Percentiles rank a stretch among this genome's conserved stretches.
phyloP scores from a whole-genome alignment of 805 yeast genomes.

The Candida pseudofarinosa region DNA sequence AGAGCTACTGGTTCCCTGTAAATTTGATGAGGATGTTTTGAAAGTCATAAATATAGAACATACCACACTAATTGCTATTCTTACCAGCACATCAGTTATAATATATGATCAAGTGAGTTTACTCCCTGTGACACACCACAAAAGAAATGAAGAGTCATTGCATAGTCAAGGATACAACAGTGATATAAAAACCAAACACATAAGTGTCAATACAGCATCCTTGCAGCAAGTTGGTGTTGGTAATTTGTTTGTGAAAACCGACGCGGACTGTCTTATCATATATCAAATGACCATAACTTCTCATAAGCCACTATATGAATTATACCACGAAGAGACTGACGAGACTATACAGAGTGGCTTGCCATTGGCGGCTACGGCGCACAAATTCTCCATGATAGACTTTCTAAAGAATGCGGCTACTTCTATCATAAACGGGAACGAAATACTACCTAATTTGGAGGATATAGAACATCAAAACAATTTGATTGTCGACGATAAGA shows the following conservation, averaged over 20 bases:
- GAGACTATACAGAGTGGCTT: constrained; percentile 30
- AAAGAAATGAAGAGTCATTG: constrained; percentile 41
- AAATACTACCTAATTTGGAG: constrained; percentile 20
- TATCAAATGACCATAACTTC: constrained; percentile 34
- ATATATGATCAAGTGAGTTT: constrained; percentile 29
- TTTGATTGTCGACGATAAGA: constrained; percentile 26
- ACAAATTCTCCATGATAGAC: constrained; percentile 22
- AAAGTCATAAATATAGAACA: constrained; percentile 21
- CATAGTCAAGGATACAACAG: constrained; percentile 45
- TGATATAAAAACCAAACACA: constrained; percentile 34
- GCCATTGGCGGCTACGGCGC: constrained; percentile 26
- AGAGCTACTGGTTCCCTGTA: constrained; percentile 23
- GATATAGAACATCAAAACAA: constrained; percentile 33
- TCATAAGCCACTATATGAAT: constrained; percentile 30
- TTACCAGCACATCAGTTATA: constrained; percentile 26
- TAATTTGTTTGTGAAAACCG: constrained; percentile 40
- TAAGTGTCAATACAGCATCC: constrained; percentile 32
- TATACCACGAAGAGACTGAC: constrained; percentile 22
- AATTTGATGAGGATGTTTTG: constrained; percentile 15
- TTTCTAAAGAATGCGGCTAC: constrained; percentile 31
- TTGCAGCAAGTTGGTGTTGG: constrained; percentile 22
- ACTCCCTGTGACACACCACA: constrained; percentile 45
- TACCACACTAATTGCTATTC: constrained; percentile 24
- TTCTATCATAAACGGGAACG: constrained; percentile 25
- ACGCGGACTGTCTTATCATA: constrained; percentile 35